Conservation (phyloP, 495 filamentous ascomycete genomes). For the Neurospora terricola region DNA sequence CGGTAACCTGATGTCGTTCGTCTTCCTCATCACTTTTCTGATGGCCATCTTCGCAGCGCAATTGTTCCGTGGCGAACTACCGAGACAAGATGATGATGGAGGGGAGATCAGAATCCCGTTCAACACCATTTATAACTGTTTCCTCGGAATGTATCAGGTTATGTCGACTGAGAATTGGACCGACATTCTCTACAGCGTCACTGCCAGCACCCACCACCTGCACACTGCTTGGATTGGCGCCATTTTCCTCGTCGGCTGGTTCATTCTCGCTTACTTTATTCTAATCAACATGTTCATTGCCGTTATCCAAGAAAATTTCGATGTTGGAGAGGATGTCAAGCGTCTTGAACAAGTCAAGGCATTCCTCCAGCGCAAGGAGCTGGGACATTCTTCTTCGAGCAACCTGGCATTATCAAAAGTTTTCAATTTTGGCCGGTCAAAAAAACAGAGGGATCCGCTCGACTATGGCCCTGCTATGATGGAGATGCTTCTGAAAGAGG, state of each 20-base stretch:
- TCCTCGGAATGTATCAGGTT: constrained; percentile 96
- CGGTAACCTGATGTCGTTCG: constrained; percentile 88
- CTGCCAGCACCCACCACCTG: constrained; percentile 47
- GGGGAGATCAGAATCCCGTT: constrained; percentile 61
- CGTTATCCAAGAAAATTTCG: constrained; percentile 99
- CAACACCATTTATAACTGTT: constrained; percentile 84
- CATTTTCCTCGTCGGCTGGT: constrained; percentile 88
- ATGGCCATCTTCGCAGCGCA: constrained; percentile 90
- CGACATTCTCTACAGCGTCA: constrained; percentile 71
- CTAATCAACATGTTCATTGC: constrained; percentile 99
- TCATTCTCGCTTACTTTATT: constrained; percentile 91
- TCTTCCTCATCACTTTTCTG: constrained; percentile 90
- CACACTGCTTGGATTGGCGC: constrained; percentile 89
- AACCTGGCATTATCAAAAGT: constrained; percentile 85
- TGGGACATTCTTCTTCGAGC: constrained; percentile 45
- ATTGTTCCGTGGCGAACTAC: constrained; percentile 81
- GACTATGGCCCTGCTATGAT: constrained; percentile 81
- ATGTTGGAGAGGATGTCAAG: constrained; percentile 98
- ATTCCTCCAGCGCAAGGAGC: constrained; percentile 84
- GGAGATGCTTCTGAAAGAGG: constrained; percentile 94
- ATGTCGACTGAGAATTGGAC: constrained; percentile 99
- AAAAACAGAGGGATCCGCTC: constrained; percentile 64
- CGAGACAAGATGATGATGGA: constrained; percentile 43
- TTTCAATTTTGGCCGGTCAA: constrained; percentile 63
- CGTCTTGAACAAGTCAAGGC: constrained; percentile 89